Conservation (phyloP, 495 filamentous ascomycete genomes). For the Staphylotrichum tortipilum region DNA sequence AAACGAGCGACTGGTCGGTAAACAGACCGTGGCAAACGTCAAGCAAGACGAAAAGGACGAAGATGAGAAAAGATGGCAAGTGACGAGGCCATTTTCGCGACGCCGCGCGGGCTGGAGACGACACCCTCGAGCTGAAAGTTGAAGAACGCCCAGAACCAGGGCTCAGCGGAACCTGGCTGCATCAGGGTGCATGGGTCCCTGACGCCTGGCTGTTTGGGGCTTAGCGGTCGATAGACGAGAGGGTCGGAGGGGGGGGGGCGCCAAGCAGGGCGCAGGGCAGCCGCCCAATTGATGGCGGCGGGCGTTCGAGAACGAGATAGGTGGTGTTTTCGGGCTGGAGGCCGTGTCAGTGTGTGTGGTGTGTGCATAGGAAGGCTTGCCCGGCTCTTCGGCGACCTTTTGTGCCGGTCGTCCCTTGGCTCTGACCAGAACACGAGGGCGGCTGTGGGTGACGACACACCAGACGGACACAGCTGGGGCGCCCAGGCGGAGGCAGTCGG, state of each 20-base stretch:
- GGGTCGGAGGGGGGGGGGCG: neutral
- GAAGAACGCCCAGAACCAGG: neutral
- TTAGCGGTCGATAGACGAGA: slow-evolving; percentile 1
- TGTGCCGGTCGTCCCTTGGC: too few species aligned
- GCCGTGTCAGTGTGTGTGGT: neutral
- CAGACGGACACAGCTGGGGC: too few species aligned
- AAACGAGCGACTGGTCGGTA: slow-evolving; percentile 10
- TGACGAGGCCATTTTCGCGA: neutral
- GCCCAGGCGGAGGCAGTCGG: too few species aligned
- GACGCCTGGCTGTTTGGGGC: neutral
- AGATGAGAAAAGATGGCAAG: neutral
- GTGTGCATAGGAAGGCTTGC: too few species aligned
- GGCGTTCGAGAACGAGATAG: too few species aligned
- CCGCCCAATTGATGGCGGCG: neutral
- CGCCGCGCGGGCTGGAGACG: neutral
- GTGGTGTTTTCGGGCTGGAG: neutral
- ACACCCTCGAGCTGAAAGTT: neutral
- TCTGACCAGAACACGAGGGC: too few species aligned
- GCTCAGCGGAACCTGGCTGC: neutral
- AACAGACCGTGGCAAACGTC: neutral
- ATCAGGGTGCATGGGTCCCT: neutral
- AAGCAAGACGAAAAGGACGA: neutral
- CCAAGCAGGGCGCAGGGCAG: neutral
- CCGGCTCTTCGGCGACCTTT: too few species aligned
- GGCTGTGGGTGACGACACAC: too few species aligned